phyloP scores from a whole-genome alignment of 2,329 filamentous ascomycete species.

The Gnomoniopsis sp. region DNA sequence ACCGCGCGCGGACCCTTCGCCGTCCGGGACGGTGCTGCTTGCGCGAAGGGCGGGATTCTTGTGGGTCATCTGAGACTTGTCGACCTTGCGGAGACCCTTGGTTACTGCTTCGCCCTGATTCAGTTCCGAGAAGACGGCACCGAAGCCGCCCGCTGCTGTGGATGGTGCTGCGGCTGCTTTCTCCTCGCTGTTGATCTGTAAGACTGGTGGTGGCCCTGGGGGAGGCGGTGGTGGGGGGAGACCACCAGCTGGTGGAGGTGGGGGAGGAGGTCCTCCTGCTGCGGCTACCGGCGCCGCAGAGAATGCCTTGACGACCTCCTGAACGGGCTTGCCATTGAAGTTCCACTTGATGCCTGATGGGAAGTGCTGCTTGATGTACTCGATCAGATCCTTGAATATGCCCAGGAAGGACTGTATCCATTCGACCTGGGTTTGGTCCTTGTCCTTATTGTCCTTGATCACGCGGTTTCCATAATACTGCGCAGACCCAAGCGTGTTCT shows the following conservation, averaged over 20 bases:
- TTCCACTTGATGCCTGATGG: slow-evolving; percentile 84
- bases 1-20: slow-evolving; percentile 51
- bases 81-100: slow-evolving; percentile 84
- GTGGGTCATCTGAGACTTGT: slow-evolving; percentile 95
- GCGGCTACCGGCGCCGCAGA: slow-evolving; percentile 44
- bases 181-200: slow-evolving; percentile 51
- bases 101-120: slow-evolving; percentile 90
- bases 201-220: slow-evolving; percentile 64
- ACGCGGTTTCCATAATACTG: slow-evolving; percentile 96
- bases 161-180: slow-evolving; percentile 41
- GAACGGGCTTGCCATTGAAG: slow-evolving; percentile 66
- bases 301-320: slow-evolving; percentile 62
- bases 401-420: slow-evolving; percentile 93
- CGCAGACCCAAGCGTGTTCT: slow-evolving; percentile 76
- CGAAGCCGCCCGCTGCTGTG: slow-evolving; percentile 59
- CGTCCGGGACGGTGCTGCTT: slow-evolving; percentile 64
- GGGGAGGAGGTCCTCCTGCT: slow-evolving; percentile 58
- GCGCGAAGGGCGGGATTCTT: slow-evolving; percentile 89
- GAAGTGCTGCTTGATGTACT: slow-evolving; percentile 83
- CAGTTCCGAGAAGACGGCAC: slow-evolving; percentile 85
- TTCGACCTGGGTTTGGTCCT: slow-evolving; percentile 74
- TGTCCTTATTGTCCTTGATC: slow-evolving; percentile 82
- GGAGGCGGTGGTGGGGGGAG: slow-evolving; percentile 64
- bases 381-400: slow-evolving; percentile 77
- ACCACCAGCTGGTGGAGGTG: slow-evolving; percentile 43